Percentiles rank a stretch among this genome's conserved stretches.
These are phyloP conservation scores for Craspedostauros australis DNA, from an alignment of 108 stramenopile species.

Conservation along the genomic window DNA sequence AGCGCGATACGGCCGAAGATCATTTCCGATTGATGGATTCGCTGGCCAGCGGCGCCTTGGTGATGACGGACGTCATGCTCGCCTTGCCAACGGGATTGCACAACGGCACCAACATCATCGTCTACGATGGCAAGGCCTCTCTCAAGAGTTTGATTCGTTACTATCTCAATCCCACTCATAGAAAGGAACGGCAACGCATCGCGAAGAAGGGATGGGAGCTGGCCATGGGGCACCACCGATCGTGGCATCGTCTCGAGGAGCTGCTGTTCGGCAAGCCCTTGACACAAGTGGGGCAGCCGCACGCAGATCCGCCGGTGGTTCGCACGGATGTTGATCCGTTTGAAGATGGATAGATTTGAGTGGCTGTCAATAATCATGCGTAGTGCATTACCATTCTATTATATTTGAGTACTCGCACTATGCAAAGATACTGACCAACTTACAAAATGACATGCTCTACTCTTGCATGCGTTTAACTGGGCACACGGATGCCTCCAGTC, in stretches of 20 bases:
- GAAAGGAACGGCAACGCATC: constrained; percentile 20
- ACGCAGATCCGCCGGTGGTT: constrained; percentile 24
- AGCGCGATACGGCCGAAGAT: constrained; percentile 67
- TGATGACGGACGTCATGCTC: constrained; percentile 49
- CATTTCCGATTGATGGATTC: constrained; percentile 56
- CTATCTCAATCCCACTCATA: constrained; percentile 26
- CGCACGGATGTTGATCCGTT: too few species aligned
- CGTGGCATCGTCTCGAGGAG: constrained; percentile 40
- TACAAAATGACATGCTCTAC: not conserved
- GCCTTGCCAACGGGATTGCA: constrained; percentile 29
- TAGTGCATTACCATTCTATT: too few species aligned
- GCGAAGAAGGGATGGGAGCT: constrained; percentile 26
- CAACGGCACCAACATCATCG: constrained; percentile 30
- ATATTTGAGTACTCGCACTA: too few species aligned
- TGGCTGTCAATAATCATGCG: too few species aligned
- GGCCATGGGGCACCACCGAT: constrained; percentile 38
- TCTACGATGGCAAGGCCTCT: constrained; percentile 26
- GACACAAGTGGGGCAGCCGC: constrained; percentile 10
- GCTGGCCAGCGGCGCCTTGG: constrained; percentile 52
- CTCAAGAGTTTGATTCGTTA: constrained; percentile 26
- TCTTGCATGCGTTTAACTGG: constrained; percentile 41
- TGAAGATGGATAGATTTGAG: too few species aligned
- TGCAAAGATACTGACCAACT: too few species aligned
- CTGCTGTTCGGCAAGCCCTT: constrained; percentile 25
- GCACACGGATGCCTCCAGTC: constrained; percentile 53